Evolutionary conservation across 2,329 filamentous ascomycete species (phyloP), one percentile per base, ranked within the genome.

Genomic region (Neonectria faginata): DNA sequence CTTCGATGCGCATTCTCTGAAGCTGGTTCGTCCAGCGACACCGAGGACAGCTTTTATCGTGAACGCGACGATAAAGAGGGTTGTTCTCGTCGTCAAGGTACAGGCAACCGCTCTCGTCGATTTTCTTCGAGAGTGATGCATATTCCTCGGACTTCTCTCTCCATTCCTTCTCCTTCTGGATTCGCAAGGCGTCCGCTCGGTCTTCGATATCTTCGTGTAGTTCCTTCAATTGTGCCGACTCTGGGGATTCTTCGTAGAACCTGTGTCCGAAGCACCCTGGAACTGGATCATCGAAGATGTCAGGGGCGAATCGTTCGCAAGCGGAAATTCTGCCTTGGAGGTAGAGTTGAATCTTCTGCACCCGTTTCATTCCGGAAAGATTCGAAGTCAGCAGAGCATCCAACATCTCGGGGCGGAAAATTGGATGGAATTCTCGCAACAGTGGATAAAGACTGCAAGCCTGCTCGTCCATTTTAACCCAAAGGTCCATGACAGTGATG

Each of bases 101-200:
- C 1, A 74, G 31, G 53, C 81, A 83, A 1, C 71, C 72, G 11
- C 69, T 71, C 0, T 67, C 67, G 14, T 78, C 71, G 5, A 80
- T 75, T 0, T 70, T 57, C 2, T 66, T 73, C 0, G 78, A 77
- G 1, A 80, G 66, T 1, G 39, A 52, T 14, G 80, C 73, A 18
- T 79, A 82, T 29, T 74, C 65, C 0, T 57, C 53, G 4, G 66
- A 78, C 36, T 75, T 73, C 0, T 44, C 16, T 16, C 64, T 55
- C 79, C 78, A 82, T 39, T 82, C 79, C 0, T 54, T 6, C 29
- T 72, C 67, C 57, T 81, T 82, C 1, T 18, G 3, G 0, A 50
- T 36, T 22, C 67, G 65, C 5, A 66, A 12, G 5, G 57, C 5
- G 0, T 55, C 57, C 3, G 79, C 73, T 20, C 52, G 48, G 0